These are phyloP conservation scores for Moricandia moricandioides DNA, from an alignment of 345 rosid genomes.

Conservation along the genomic window DNA sequence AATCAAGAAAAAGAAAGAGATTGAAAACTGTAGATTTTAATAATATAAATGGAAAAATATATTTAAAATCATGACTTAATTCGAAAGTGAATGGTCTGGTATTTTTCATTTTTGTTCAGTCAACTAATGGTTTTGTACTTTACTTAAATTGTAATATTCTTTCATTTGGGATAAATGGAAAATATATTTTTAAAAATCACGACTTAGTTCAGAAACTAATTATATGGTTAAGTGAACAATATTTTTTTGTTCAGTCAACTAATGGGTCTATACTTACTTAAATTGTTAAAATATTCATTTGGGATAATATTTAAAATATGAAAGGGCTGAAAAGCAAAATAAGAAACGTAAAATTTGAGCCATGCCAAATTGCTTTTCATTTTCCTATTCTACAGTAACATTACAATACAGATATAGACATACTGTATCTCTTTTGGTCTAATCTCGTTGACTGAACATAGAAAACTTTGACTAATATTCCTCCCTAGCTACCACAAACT, in stretches of 20 bases:
- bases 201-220: slow-evolving; percentile 8
- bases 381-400: not conserved
- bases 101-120: slow-evolving; percentile 10
- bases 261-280: slow-evolving; percentile 30
- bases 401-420: slow-evolving; percentile 1
- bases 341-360: slow-evolving; percentile 42
- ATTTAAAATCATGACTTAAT: slow-evolving; percentile 13
- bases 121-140: slow-evolving; percentile 34
- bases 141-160: slow-evolving; percentile 15
- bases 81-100: slow-evolving; percentile 7
- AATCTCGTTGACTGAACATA: slow-evolving; percentile 32
- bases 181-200: not conserved
- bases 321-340: slow-evolving; percentile 57
- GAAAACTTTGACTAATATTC: slow-evolving; percentile 18
- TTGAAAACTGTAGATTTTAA: slow-evolving; percentile 12
- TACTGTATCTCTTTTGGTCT: slow-evolving; percentile 1
- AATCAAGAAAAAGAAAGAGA: slow-evolving; percentile 37
- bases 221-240: slow-evolving; percentile 18
- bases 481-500: slow-evolving; percentile 25
- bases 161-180: not conserved
- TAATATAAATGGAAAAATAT: not conserved
- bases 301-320: not conserved
- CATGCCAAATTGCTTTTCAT: slow-evolving; percentile 40
- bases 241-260: slow-evolving; percentile 24
- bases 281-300: not conserved